Evolutionary conservation across 768 basidiomycete genomes (phyloP).

Genomic region (Tricholoma matsutake): DNA sequence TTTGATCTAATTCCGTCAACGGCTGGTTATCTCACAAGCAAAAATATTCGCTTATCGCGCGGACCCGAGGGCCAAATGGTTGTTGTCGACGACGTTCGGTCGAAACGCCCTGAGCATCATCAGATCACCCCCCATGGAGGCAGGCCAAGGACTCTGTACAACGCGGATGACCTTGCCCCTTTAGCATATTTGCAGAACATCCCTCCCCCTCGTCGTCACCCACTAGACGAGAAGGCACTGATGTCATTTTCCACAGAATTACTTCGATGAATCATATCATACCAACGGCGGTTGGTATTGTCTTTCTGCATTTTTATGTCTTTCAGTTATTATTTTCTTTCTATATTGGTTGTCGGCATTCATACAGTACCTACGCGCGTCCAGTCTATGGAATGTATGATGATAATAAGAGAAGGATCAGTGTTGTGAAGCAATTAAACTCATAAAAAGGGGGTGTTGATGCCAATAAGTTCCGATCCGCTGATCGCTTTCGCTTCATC

Average conservation of each 20-base stretch:
- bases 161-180: slow-evolving; percentile 48
- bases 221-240: slow-evolving; percentile 66
- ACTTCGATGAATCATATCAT: background rate
- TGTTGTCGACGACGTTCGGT: background rate
- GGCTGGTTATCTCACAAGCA: background rate
- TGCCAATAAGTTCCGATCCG: background rate
- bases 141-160: background rate
- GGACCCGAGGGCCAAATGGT: background rate
- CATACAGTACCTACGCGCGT: no score
- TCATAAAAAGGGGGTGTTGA: background rate
- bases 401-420: no score
- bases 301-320: background rate
- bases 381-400: no score
- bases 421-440: background rate
- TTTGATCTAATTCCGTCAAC: slow-evolving; percentile 9
- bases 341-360: background rate
- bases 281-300: background rate
- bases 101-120: background rate
- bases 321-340: background rate
- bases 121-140: background rate
- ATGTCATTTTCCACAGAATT: slow-evolving; percentile 48
- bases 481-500: background rate
- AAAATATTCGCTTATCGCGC: background rate
- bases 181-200: slow-evolving; percentile 59
- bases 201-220: slow-evolving; percentile 62